phyloP scores from a whole-genome alignment of 257 asterid species.

The Galeopsis tetrahit region DNA sequence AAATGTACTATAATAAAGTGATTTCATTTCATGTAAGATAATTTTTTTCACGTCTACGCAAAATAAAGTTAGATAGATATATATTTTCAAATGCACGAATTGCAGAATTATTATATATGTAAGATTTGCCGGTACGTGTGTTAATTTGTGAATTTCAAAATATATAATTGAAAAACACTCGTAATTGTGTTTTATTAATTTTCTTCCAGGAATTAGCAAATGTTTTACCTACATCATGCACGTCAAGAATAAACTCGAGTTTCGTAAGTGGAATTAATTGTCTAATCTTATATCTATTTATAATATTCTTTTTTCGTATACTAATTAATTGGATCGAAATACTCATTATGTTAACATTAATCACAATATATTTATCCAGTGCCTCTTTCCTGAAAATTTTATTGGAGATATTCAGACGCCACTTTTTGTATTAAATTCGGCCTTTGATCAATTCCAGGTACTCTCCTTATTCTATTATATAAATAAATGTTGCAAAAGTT shows the following conservation, averaged over 20 bases:
- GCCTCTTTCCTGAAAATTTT: conserved; percentile 38
- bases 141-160: background rate
- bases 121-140: too few species aligned
- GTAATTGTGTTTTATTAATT: background rate
- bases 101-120: background rate
- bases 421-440: conserved; percentile 31
- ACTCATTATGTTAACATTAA: background rate
- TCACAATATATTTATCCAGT: conserved; percentile 20
- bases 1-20: background rate
- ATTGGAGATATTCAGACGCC: conserved; percentile 36
- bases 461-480: background rate
- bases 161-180: background rate
- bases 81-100: background rate
- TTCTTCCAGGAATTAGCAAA: conserved; percentile 16
- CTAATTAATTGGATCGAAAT: background rate
- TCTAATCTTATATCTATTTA: background rate
- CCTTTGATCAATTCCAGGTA: conserved; percentile 39
- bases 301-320: background rate
- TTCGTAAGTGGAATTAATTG: conserved; percentile 27
- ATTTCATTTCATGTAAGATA: background rate
- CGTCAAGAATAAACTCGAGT: conserved; percentile 16
- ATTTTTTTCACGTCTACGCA: too few species aligned
- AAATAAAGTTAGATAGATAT: background rate
- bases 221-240: conserved; percentile 35
- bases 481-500: background rate